Conservation (phyloP, 2,329 filamentous ascomycete genomes). For the Metarhizium sp. region DNA sequence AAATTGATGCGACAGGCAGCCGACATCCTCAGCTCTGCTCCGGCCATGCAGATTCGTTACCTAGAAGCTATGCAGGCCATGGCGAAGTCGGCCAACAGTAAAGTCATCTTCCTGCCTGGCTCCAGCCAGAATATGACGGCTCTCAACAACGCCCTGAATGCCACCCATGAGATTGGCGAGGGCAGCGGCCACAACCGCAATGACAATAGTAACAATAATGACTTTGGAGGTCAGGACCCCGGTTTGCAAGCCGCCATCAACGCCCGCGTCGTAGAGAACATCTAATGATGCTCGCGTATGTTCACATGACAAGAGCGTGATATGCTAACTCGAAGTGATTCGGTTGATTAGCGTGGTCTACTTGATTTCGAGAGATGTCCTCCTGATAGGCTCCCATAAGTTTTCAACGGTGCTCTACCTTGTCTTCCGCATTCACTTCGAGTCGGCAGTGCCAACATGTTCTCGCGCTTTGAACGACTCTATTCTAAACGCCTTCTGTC, state of each 20-base stretch:
- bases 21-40: conserved; percentile 83
- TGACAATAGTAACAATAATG: conserved; percentile 27
- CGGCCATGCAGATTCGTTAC: conserved; percentile 97
- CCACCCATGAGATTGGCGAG: conserved; percentile 19
- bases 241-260: conserved; percentile 77
- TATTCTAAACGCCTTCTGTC: not conserved
- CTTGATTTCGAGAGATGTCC: conserved; percentile 20
- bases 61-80: conserved; percentile 98
- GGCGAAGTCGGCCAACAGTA: conserved; percentile 87
- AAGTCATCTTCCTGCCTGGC: conserved; percentile 75
- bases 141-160: conserved; percentile 35
- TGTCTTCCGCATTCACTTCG: conserved; percentile 1
- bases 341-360: conserved; percentile 24
- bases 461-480: not conserved
- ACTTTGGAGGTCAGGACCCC: conserved; percentile 43
- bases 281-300: conserved; percentile 41
- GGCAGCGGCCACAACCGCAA: conserved; percentile 45
- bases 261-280: conserved; percentile 74
- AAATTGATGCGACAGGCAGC: conserved; percentile 91
- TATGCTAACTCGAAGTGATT: conserved; percentile 22
- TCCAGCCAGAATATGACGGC: conserved; percentile 44
- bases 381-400: conserved; percentile 8
- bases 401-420: conserved; percentile 9
- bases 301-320: conserved; percentile 10
- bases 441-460: not conserved